Evolutionary conservation across 495 filamentous ascomycete species (phyloP), one percentile per base, ranked within the genome.

Genomic region (Hypoxylon trugodes): DNA sequence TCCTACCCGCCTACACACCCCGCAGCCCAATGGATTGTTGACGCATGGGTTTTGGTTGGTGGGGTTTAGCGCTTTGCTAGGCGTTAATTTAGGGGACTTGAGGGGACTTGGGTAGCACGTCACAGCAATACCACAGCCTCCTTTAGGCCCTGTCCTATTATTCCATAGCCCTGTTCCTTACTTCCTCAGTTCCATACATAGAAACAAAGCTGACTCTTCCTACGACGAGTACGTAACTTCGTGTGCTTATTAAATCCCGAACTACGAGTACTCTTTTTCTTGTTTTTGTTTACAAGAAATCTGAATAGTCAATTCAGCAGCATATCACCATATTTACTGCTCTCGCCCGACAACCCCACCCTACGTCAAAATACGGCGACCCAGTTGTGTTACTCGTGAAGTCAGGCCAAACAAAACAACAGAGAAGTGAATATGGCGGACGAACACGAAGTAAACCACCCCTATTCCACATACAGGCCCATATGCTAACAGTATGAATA

Each of bases 391-490:
- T n/a, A n/a, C n/a, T n/a, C n/a, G n/a, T n/a, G n/a, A n/a, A n/a
- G n/a, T n/a, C n/a, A n/a, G n/a, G n/a, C n/a, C n/a, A n/a, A n/a
- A n/a, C n/a, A n/a, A n/a, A n/a, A n/a, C n/a, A n/a, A n/a, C n/a
- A n/a, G n/a, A n/a, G n/a, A n/a, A n/a, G n/a, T n/a, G n/a, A n/a
- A 70, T 6, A 84, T 84, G 81, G 77, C 78, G 37, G 80, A 80
- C 48, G 71, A 80, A 56, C 74, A 75, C 59, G 77, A 79, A 49
- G 77, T 77, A 61, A 30, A 72, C 32, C 9, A 26, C 9, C 18
- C 40, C 22, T 8, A 21, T 35, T n/a, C 19, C 36, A 15, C 42
- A 25, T 40, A 15, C 26, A n/a, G n/a, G n/a, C n/a, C n/a, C 24
- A 22, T 15, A 38, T 15, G 18, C 42, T 51, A 48, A 62, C 40